Percentiles rank a stretch among this genome's conserved stretches.
These are phyloP conservation scores for Trichoderma virens DNA, from an alignment of 495 filamentous ascomycete species.

Conservation along the genomic window DNA sequence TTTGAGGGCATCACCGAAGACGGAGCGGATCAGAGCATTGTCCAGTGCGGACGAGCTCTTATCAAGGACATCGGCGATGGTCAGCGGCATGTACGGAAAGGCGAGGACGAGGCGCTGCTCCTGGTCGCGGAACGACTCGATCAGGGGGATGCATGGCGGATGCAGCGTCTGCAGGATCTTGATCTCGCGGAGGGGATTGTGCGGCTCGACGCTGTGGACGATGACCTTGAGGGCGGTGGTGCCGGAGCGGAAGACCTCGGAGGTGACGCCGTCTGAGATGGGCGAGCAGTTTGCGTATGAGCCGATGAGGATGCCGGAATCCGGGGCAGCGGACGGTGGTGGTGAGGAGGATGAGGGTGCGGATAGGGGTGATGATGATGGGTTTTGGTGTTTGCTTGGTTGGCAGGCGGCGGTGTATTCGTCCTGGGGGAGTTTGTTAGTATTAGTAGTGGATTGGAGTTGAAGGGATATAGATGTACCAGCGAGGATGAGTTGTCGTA, in stretches of 20 bases:
- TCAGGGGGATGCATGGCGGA: slow-evolving; percentile 50
- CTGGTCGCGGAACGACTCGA: slow-evolving; percentile 62
- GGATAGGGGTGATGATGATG: neutral
- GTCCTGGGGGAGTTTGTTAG: slow-evolving; percentile 26
- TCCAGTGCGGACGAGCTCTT: slow-evolving; percentile 28
- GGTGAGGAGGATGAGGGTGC: neutral
- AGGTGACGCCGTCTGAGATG: slow-evolving; percentile 69
- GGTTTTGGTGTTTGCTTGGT: neutral
- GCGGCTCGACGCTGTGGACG: slow-evolving; percentile 62
- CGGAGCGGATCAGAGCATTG: slow-evolving; percentile 30
- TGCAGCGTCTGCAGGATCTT: slow-evolving; percentile 54
- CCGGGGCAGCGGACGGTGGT: neutral
- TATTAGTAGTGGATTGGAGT: neutral
- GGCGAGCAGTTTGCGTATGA: slow-evolving; percentile 61
- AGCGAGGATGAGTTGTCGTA: slow-evolving; percentile 33
- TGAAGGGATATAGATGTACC: slow-evolving; percentile 17
- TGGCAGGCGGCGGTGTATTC: slow-evolving; percentile 33
- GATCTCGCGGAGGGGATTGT: slow-evolving; percentile 70
- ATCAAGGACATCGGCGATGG: slow-evolving; percentile 56
- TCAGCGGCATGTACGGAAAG: slow-evolving; percentile 75
- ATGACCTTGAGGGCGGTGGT: slow-evolving; percentile 83
- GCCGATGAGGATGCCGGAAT: slow-evolving; percentile 55
- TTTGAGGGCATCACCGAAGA: slow-evolving; percentile 60
- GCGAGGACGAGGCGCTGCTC: slow-evolving; percentile 65
- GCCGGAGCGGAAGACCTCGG: slow-evolving; percentile 59